A percentile compares a stretch with the other conserved stretches of the same genome.
Conservation (phyloP, 371 early-diverging fungal genomes). For the Dichotomocladium elegans region DNA sequence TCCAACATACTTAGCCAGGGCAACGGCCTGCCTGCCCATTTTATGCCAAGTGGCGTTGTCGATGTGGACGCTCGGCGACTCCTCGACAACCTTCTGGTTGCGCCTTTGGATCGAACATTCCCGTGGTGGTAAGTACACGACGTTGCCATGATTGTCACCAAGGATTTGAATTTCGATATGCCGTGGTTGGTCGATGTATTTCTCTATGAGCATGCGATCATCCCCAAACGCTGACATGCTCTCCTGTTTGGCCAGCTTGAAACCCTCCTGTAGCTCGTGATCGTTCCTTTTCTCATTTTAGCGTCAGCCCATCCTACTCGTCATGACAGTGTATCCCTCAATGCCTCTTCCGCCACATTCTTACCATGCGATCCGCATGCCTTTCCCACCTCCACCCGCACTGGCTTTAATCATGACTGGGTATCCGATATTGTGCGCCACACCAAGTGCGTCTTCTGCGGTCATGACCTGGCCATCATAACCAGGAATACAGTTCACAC, state of each 20-base stretch:
- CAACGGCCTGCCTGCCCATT: constrained; percentile 86
- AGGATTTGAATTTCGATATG: constrained; percentile 86
- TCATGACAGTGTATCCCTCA: not conserved
- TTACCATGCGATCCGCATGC: constrained; percentile 74
- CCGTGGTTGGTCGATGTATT: constrained; percentile 81
- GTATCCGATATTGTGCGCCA: constrained; percentile 60
- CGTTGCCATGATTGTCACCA: constrained; percentile 75
- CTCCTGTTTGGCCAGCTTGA: constrained; percentile 78
- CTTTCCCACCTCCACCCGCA: constrained; percentile 89
- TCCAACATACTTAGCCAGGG: constrained; percentile 74
- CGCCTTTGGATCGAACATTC: constrained; percentile 92
- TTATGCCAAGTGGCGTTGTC: constrained; percentile 59
- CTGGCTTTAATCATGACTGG: constrained; percentile 86
- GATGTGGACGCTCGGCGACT: constrained; percentile 75
- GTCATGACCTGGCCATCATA: constrained; percentile 58
- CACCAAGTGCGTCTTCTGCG: constrained; percentile 36
- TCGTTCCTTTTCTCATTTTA: constrained; percentile 34
- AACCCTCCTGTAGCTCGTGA: constrained; percentile 71
- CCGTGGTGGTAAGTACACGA: constrained; percentile 82
- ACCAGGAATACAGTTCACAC: constrained; percentile 65
- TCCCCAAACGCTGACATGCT: constrained; percentile 84
- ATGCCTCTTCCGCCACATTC: not conserved
- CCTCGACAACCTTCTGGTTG: constrained; percentile 83
- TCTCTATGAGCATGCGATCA: constrained; percentile 84
- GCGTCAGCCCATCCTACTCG: no score